Conservation (phyloP, 1,284 basidiomycete species). For the Rhodotorula sp. region DNA sequence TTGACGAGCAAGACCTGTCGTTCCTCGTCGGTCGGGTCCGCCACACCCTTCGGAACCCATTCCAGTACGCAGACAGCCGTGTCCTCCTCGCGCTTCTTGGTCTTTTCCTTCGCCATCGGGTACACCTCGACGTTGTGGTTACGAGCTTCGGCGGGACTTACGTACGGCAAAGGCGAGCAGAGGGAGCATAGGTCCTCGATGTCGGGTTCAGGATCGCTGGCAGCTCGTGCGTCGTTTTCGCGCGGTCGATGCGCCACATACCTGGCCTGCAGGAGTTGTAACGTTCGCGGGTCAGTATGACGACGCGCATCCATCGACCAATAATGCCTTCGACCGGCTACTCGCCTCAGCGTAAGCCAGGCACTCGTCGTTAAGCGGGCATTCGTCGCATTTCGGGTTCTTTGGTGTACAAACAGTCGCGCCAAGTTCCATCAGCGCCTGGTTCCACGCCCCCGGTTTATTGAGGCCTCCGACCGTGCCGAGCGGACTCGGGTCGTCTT, state of each 20-base stretch:
- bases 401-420: constrained; percentile 84
- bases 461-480: constrained; percentile 20
- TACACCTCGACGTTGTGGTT: constrained; percentile 62
- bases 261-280: constrained; percentile 11
- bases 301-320: background rate
- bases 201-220: constrained; percentile 49
- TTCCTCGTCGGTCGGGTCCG: constrained; percentile 44
- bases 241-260: constrained; percentile 19
- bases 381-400: constrained; percentile 68
- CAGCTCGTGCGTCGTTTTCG: constrained; percentile 3
- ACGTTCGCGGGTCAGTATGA: background rate
- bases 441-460: constrained; percentile 35
- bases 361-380: constrained; percentile 70
- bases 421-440: constrained; percentile 58
- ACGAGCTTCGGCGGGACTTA: constrained; percentile 41
- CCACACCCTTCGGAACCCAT: constrained; percentile 56
- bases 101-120: constrained; percentile 82
- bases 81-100: constrained; percentile 77
- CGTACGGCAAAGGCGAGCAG: constrained; percentile 62
- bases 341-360: constrained; percentile 58
- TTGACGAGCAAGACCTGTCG: constrained; percentile 72
- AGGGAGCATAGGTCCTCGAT: constrained; percentile 72
- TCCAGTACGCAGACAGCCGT: constrained; percentile 82
- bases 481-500: background rate
- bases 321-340: constrained; percentile 4